Percentiles rank a stretch among this genome's conserved stretches.
These are phyloP conservation scores for Schizophyllum amplum DNA, from an alignment of 1,284 basidiomycete species.

Conservation along the genomic window DNA sequence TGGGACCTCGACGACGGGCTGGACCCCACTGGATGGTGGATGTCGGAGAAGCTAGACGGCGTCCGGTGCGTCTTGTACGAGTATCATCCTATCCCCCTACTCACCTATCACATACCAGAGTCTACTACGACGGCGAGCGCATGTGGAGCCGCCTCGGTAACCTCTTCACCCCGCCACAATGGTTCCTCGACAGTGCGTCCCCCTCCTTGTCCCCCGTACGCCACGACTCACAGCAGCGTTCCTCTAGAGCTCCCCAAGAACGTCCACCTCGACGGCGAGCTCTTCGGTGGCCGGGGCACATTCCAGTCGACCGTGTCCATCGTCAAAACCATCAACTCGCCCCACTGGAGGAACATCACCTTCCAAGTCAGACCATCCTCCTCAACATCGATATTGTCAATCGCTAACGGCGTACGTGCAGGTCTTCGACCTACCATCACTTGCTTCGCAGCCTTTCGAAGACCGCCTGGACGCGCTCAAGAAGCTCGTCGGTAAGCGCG, in stretches of 20 bases:
- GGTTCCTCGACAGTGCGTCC: slow-evolving; percentile 50
- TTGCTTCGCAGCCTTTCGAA: slow-evolving; percentile 43
- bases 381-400: no score
- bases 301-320: slow-evolving; percentile 55
- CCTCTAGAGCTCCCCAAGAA: slow-evolving; percentile 47
- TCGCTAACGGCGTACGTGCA: slow-evolving; percentile 15
- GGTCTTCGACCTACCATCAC: slow-evolving; percentile 62
- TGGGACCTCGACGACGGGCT: slow-evolving; percentile 48
- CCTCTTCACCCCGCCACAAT: slow-evolving; percentile 49
- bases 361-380: slow-evolving; percentile 38
- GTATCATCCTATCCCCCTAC: no score
- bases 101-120: no score
- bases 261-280: slow-evolving; percentile 53
- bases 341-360: slow-evolving; percentile 51
- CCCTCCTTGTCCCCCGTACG: neutral
- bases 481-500: slow-evolving; percentile 32
- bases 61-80: no score
- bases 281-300: slow-evolving; percentile 51
- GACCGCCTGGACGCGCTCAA: slow-evolving; percentile 41
- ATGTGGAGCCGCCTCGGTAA: slow-evolving; percentile 56
- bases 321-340: slow-evolving; percentile 47
- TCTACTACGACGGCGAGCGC: slow-evolving; percentile 47
- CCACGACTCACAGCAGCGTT: neutral
- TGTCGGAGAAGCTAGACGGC: slow-evolving; percentile 59
- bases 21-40: slow-evolving; percentile 60